Evolutionary conservation across 2,329 filamentous ascomycete genomes (phyloP).

Genomic region (Coniochaeta ligniaria): DNA sequence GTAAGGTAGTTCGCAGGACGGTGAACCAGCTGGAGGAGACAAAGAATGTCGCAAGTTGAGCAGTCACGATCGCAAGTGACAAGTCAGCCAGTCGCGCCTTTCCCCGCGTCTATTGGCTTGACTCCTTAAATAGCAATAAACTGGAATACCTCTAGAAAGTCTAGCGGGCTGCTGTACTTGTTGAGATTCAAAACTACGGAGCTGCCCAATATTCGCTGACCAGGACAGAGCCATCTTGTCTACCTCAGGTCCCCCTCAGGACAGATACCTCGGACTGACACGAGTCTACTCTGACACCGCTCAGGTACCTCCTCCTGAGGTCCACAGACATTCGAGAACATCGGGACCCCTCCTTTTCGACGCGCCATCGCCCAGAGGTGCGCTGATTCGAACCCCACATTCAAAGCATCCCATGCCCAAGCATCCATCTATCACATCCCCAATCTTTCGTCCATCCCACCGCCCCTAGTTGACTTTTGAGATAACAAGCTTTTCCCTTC

Average conservation of each 20-base stretch:
- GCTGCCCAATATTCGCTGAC: too few species aligned
- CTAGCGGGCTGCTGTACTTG: background rate
- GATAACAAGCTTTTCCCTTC: background rate
- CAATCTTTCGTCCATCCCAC: background rate
- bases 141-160: too few species aligned
- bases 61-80: background rate
- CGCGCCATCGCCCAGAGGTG: background rate
- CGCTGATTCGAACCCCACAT: constrained; percentile 1
- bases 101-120: background rate
- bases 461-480: background rate
- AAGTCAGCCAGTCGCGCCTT: background rate
- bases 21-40: background rate
- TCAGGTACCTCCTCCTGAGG: background rate
- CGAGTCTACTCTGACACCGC: too few species aligned
- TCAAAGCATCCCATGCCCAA: background rate
- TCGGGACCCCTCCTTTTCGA: background rate
- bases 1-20: background rate
- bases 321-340: background rate
- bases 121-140: background rate
- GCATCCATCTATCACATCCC: background rate
- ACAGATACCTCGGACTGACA: background rate
- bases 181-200: too few species aligned
- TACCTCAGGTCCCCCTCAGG: background rate
- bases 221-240: background rate
- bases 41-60: background rate